phyloP scores from a whole-genome alignment of 2,329 filamentous ascomycete genomes.

The Hypoxylon sp. region DNA sequence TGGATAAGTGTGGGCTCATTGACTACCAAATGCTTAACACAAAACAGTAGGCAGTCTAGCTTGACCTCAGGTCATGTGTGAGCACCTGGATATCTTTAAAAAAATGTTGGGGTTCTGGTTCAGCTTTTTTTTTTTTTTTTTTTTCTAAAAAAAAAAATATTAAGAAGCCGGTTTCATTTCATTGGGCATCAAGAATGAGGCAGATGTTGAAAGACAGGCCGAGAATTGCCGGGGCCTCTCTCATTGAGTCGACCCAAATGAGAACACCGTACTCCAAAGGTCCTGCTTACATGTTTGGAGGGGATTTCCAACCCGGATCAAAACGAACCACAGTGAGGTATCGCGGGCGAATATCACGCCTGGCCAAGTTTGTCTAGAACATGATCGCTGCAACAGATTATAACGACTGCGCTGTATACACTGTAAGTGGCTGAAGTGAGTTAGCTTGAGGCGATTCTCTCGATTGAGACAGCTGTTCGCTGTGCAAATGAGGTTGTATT shows the following conservation, averaged over 20 bases:
- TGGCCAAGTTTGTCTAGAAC: constrained; percentile 29
- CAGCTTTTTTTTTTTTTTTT: no score
- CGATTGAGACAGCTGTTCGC: constrained; percentile 2
- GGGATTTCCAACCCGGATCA: constrained; percentile 11
- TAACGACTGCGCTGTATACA: not conserved
- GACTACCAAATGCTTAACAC: constrained; percentile 6
- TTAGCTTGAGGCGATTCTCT: constrained; percentile 10
- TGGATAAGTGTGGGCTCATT: constrained; percentile 4
- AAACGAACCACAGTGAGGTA: constrained; percentile 21
- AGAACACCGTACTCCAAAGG: constrained; percentile 15
- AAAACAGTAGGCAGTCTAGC: constrained; percentile 19
- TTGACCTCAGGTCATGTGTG: constrained; percentile 17
- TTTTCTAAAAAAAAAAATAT: no score
- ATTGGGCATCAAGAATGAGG: constrained; percentile 39
- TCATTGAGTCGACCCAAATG: constrained; percentile 11
- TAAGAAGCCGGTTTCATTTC: constrained; percentile 15
- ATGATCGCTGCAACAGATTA: constrained; percentile 8
- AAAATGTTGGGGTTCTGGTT: constrained; percentile 20
- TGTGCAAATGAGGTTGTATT: constrained; percentile 23
- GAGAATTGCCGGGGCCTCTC: constrained; percentile 12
- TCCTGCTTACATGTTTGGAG: constrained; percentile 7
- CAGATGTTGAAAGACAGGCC: constrained; percentile 18
- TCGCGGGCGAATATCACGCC: constrained; percentile 19
- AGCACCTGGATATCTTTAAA: constrained; percentile 17
- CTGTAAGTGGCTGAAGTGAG: constrained; percentile 7